Evolutionary conservation across 2,329 filamentous ascomycete species (phyloP), one percentile per base, ranked within the genome.

Genomic region (Chaetomiaceae sp.): DNA sequence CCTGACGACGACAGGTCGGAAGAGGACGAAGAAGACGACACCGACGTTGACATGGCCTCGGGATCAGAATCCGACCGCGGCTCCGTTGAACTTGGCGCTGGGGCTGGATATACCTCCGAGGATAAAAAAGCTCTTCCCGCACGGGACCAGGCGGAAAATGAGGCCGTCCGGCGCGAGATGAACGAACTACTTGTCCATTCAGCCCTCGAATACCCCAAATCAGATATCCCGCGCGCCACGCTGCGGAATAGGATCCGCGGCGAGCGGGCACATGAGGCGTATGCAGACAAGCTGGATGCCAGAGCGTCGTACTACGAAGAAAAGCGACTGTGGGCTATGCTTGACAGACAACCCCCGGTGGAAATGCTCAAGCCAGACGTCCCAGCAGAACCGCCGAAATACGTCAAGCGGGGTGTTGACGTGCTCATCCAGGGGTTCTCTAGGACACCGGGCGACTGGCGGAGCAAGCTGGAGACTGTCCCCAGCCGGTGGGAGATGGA

Each of bases 151-250:
- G 41, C 57, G 5, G 53, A 51, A 14, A 54, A 59, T 13, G 50
- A 52, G 54, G 17, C 58, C 31, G 59, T 73, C 44, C 54, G 61
- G 12, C 56, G 55, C 33, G 75, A 78, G 55, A 60, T 65, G 13
- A 63, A 69, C 19, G 76, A 78, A 55, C 58, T 75, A 1, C 54
- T 77, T 1, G 53, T 63, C 12, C 70, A 70, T 60, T 70, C 74
- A 0, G 69, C 68, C 2, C 62, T 69, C 4, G 68, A 69, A 44
- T 66, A 72, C 42, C 69, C 70, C 35, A 62, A 69, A 16, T 68
- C 67, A n/a, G 65, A 63, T n/a, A 68, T 64, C 33, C 60, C 54
- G 8, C 55, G 58, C 4, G 46, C 66, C 27, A 64, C 66, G 3
- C 59, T 77, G 10, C 59, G 62, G 37, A 62, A 62, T 16, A 68